phyloP scores from a whole-genome alignment of 768 basidiomycete genomes.

The Agrocybe pediades region DNA sequence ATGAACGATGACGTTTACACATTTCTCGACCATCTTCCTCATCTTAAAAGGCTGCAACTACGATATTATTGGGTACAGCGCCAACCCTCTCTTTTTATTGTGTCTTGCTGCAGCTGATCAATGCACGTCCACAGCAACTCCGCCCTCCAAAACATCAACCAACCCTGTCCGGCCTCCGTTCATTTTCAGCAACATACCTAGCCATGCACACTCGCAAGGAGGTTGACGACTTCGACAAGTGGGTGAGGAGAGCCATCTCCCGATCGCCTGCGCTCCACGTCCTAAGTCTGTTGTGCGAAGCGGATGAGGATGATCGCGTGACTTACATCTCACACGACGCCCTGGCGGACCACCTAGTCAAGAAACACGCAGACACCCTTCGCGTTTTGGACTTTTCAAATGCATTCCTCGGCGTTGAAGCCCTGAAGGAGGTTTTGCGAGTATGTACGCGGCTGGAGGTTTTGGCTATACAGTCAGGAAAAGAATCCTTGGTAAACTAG shows the following conservation, averaged over 20 bases:
- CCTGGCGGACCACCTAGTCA: constrained; percentile 39
- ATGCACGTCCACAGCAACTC: constrained; percentile 40
- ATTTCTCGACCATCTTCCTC: constrained; percentile 42
- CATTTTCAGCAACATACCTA: constrained; percentile 26
- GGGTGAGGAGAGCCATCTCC: constrained; percentile 39
- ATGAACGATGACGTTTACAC: constrained; percentile 52
- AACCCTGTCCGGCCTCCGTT: constrained; percentile 18
- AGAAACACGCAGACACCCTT: constrained; percentile 32
- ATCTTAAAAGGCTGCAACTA: constrained; percentile 40
- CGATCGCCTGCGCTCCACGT: constrained; percentile 32
- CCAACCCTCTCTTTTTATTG: background rate
- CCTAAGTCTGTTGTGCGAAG: constrained; percentile 30
- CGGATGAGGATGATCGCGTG: constrained; percentile 15
- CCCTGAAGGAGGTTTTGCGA: constrained; percentile 28
- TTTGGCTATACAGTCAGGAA: constrained; percentile 30
- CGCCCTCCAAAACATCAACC: constrained; percentile 27
- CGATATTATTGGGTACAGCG: constrained; percentile 53
- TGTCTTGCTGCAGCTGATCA: background rate
- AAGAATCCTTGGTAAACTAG: constrained; percentile 33
- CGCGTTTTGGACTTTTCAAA: constrained; percentile 31
- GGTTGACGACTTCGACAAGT: constrained; percentile 35
- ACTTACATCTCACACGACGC: constrained; percentile 30
- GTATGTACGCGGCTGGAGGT: constrained; percentile 38
- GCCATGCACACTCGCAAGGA: constrained; percentile 20
- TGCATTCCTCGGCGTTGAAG: constrained; percentile 30